Conservation (phyloP, 768 basidiomycete species). For the Candolleomyces aberdarensis region DNA sequence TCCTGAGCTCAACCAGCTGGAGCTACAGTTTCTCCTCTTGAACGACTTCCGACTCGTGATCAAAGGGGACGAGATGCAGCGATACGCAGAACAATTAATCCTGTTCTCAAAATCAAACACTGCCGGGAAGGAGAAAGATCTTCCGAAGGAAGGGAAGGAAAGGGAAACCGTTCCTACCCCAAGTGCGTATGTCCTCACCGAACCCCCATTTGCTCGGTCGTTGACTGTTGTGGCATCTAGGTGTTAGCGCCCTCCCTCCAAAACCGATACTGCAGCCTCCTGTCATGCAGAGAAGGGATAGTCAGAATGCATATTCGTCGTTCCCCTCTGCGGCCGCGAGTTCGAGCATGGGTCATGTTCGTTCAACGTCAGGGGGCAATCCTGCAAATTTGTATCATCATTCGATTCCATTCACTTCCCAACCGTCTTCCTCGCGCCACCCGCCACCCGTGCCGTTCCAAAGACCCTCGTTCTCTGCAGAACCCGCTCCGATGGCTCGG, state of each 20-base stretch:
- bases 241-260: background rate
- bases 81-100: constrained; percentile 88
- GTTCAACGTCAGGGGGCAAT: background rate
- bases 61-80: constrained; percentile 87
- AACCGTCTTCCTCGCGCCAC: background rate
- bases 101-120: constrained; percentile 47
- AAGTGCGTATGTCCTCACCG: background rate
- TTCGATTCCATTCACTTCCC: background rate
- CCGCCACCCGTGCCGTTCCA: background rate
- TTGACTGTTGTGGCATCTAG: background rate
- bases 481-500: background rate
- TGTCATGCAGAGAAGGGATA: background rate
- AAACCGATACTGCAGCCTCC: background rate
- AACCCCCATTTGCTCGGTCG: background rate
- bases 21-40: constrained; percentile 93
- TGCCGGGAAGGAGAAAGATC: constrained; percentile 18
- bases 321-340: background rate
- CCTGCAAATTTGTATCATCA: background rate
- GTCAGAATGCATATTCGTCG: background rate
- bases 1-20: constrained; percentile 91
- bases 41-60: constrained; percentile 95
- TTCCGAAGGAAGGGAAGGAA: background rate
- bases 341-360: background rate
- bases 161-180: background rate
- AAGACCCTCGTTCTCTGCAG: background rate